These are phyloP conservation scores for Gelatoporia subvermispora DNA, from an alignment of 768 basidiomycete genomes.

Conservation along the genomic window DNA sequence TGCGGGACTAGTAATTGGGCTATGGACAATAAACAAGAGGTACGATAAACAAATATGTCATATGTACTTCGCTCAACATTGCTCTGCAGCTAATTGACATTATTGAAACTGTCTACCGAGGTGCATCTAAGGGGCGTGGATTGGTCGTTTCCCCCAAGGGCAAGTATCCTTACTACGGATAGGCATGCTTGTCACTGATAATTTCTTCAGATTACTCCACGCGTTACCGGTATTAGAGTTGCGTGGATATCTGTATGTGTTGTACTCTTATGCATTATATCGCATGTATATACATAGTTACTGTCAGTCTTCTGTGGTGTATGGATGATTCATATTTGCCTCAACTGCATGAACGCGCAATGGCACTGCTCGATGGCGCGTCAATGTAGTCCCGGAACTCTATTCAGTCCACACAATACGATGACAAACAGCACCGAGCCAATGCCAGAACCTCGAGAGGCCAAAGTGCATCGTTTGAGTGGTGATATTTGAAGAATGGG, in stretches of 20 bases:
- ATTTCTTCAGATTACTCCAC: conserved; percentile 67
- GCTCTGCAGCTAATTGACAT: conserved; percentile 83
- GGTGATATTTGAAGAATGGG: too few relatives aligned
- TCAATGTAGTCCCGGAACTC: too few relatives aligned
- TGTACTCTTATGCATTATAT: conserved; percentile 8
- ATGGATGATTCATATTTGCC: too few relatives aligned
- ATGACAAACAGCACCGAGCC: too few relatives aligned
- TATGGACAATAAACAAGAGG: conserved; percentile 98
- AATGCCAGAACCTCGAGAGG: too few relatives aligned
- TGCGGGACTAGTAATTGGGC: conserved; percentile 80
- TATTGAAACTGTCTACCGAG: conserved; percentile 96
- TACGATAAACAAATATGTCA: conserved; percentile 28
- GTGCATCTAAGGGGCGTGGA: conserved; percentile 97
- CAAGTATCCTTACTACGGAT: conserved; percentile 22
- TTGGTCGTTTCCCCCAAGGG: conserved; percentile 96
- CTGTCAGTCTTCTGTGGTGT: too few relatives aligned
- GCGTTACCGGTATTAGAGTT: conserved; percentile 62
- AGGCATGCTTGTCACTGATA: conserved; percentile 1
- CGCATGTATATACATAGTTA: too few relatives aligned
- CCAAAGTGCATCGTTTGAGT: too few relatives aligned
- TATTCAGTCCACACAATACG: too few relatives aligned
- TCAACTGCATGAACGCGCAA: too few relatives aligned
- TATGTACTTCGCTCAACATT: background rate
- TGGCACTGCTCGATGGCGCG: too few relatives aligned
- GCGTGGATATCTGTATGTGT: background rate